Base-by-base conservation (phyloP, 352 stramenopile species). In the Aphanomyces stellatus region DNA sequence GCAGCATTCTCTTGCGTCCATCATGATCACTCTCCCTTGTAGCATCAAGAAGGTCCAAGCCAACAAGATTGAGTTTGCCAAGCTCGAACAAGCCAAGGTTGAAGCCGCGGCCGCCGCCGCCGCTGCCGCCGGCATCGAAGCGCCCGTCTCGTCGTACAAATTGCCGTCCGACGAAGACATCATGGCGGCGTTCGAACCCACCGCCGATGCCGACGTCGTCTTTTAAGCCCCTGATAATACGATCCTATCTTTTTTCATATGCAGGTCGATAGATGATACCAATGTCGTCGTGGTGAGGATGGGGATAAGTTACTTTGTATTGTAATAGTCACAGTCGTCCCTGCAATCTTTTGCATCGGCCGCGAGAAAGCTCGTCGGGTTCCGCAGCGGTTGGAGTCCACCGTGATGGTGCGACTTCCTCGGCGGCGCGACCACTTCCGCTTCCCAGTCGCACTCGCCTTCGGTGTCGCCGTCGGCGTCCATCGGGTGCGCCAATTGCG, bases 11-110 rank as follows among this genome's bases (percentile, higher is more conserved):
- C 43, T 48, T 60, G 34, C 22, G n/a, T 53, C 8, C 34, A 30
- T 41, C 17, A 28, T 2, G 2, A 56, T 34, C 5, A 30, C 31
- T 1, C 93, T 95, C 67, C 93, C 87, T 13, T 75, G 79, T 65
- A 92, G 85, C 40, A 95, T 99, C 55, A 99, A 99, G 77, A 98
- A 99, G 71, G 96, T 99, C 22, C 92, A 99, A 75, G 88, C 86
- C 43, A 99, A 98, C 79, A 99, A 99, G 81, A 75, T 97, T 72
- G 82, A 89, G 31, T 82, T 90, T 57, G 82, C 87, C n/a, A 91
- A 93, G 69, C 73, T 77, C 22, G 72, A 86, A 53, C 43, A 80
- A 66, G 76, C 77, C 22, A 81, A 79, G 65, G 80, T 79, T 65
- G 84, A 87, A 57, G 76, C 57, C n/a, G 71, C 70, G 25, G 78